A percentile compares a stretch with the other conserved stretches of the same genome.
phyloP scores from a whole-genome alignment of 2,329 filamentous ascomycete species.

The Apiospora koreana region DNA sequence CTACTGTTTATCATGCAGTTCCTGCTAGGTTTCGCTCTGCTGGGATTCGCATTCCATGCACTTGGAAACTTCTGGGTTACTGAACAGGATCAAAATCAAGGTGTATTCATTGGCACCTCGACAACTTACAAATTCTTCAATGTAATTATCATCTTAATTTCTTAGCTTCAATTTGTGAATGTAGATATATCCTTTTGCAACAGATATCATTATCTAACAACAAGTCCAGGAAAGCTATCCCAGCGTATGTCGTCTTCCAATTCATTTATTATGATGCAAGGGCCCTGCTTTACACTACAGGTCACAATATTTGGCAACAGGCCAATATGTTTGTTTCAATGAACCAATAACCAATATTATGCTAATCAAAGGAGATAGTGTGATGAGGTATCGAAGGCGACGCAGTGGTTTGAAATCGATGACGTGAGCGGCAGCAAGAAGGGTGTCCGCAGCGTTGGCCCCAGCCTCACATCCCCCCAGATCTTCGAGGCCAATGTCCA shows the following conservation, averaged over 20 bases:
- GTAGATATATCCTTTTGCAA: too few species aligned
- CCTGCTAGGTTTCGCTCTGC: neutral
- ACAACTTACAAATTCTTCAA: neutral
- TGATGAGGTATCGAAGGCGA: neutral
- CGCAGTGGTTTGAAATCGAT: fast-evolving
- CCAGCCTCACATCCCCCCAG: neutral
- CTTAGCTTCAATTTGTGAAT: too few species aligned
- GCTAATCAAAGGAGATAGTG: neutral
- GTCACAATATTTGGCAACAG: too few species aligned
- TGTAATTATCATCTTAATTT: too few species aligned
- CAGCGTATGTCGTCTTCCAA: too few species aligned
- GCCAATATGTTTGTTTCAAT: too few species aligned
- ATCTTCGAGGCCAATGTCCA: neutral
- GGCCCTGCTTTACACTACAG: too few species aligned
- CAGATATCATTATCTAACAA: too few species aligned
- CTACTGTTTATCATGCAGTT: neutral
- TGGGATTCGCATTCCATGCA: neutral
- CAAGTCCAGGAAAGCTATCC: neutral
- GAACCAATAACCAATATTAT: neutral
- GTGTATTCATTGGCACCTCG: too few species aligned
- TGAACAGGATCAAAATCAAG: neutral
- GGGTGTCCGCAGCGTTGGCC: neutral
- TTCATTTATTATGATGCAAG: too few species aligned
- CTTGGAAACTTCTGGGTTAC: neutral
- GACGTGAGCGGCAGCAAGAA: neutral